Evolutionary conservation across 1,284 basidiomycete genomes (phyloP).

Genomic region (Leccinum subatratum): DNA sequence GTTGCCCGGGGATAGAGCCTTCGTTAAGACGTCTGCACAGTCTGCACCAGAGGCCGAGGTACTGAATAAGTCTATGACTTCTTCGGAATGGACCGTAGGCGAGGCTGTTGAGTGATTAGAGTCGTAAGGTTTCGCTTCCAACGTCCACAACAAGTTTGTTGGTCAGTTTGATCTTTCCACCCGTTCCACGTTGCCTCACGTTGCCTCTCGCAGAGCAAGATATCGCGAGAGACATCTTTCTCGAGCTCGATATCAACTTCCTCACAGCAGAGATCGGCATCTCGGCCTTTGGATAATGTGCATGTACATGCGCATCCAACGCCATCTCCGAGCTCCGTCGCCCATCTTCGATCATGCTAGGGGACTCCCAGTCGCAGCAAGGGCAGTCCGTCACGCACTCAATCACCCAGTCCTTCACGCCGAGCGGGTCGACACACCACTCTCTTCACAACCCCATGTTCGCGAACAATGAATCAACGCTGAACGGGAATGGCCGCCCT

Average conservation of each 20-base stretch:
- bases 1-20: constrained; percentile 23
- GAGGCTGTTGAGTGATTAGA: constrained; percentile 90
- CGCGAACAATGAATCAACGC: constrained; percentile 25
- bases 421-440: constrained; percentile 37
- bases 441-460: constrained; percentile 35
- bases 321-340: constrained; percentile 87
- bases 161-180: constrained; percentile 44
- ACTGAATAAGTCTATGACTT: constrained; percentile 33
- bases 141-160: constrained; percentile 79
- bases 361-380: constrained; percentile 34
- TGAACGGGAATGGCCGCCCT: constrained; percentile 18
- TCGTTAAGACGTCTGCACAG: constrained; percentile 9
- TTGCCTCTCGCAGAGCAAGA: constrained; percentile 73
- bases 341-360: constrained; percentile 53
- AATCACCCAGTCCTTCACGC: constrained; percentile 35
- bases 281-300: constrained; percentile 88
- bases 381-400: constrained; percentile 43
- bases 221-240: constrained; percentile 93
- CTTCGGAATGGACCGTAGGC: constrained; percentile 81
- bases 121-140: constrained; percentile 79
- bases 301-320: constrained; percentile 91
- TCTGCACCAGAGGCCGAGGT: constrained; percentile 16
- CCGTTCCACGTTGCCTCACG: constrained; percentile 1
- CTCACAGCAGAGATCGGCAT: constrained; percentile 97
- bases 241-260: constrained; percentile 88